A percentile compares a stretch with the other conserved stretches of the same genome.
These are phyloP conservation scores for Chytriomyces sp. DNA, from an alignment of 192 early-diverging fungal species.

Conservation along the genomic window DNA sequence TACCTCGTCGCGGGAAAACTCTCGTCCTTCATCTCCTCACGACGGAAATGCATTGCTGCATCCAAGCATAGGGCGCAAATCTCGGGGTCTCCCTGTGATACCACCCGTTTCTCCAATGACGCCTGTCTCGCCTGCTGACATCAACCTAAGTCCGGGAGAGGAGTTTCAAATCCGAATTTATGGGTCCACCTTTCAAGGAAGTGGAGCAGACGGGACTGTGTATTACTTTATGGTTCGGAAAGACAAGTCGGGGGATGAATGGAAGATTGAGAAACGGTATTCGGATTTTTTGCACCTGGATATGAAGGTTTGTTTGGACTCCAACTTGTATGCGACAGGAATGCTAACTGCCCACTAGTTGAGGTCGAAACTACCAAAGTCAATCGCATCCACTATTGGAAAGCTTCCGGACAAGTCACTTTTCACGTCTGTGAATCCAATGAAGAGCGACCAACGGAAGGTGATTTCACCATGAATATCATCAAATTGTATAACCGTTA, in stretches of 20 bases:
- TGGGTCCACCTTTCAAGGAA: conserved; percentile 64
- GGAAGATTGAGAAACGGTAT: conserved; percentile 88
- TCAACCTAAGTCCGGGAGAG: conserved; percentile 46
- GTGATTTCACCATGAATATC: conserved; percentile 29
- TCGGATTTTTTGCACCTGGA: conserved; percentile 84
- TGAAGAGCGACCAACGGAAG: conserved; percentile 87
- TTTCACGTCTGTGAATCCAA: conserved; percentile 77
- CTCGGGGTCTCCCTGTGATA: not conserved
- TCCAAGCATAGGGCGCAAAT: not conserved
- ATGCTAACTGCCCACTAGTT: conserved; percentile 26
- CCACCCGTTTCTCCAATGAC: not conserved
- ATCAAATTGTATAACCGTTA: conserved; percentile 26
- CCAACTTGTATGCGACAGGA: not conserved
- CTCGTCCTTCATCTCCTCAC: not conserved
- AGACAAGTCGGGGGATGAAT: conserved; percentile 54
- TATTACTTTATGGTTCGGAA: conserved; percentile 59
- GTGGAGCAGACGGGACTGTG: conserved; percentile 29
- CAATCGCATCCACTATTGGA: conserved; percentile 58
- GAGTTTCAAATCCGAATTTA: conserved; percentile 55
- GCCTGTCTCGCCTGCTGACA: not conserved
- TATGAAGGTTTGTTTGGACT: conserved; percentile 59
- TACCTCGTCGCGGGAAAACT: not conserved
- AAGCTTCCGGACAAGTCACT: conserved; percentile 84
- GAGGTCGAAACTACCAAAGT: conserved; percentile 36
- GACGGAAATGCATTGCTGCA: not conserved